Evolutionary conservation across 2,329 filamentous ascomycete species (phyloP).

Genomic region (Fusarium bulbicola): DNA sequence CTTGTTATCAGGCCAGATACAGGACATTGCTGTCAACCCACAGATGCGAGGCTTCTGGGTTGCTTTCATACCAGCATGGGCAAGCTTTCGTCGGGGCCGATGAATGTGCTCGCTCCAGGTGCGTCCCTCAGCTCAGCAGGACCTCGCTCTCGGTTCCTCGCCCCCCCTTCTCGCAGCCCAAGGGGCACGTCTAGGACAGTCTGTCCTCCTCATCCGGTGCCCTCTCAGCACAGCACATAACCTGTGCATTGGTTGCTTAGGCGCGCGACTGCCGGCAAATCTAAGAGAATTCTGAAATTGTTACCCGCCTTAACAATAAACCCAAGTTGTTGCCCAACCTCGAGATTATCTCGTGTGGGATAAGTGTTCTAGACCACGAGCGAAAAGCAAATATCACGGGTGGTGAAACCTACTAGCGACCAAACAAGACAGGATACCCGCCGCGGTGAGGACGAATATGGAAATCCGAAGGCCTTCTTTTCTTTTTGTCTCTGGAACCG

Average conservation of each 20-base stretch:
- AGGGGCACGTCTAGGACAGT: not conserved
- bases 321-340: constrained; percentile 4
- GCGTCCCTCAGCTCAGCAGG: not conserved
- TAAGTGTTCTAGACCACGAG: constrained; percentile 11
- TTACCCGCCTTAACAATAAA: constrained; percentile 31
- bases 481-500: constrained; percentile 6
- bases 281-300: constrained; percentile 1
- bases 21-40: not conserved
- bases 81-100: not conserved
- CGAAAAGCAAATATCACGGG: constrained; percentile 15
- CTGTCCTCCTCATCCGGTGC: not conserved
- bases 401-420: constrained; percentile 26
- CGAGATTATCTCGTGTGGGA: not conserved
- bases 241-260: constrained; percentile 6
- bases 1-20: not conserved
- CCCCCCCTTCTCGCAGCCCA: not conserved
- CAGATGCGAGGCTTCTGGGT: not conserved
- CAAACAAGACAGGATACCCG: not conserved
- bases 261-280: constrained; percentile 28
- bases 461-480: constrained; percentile 4
- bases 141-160: not conserved
- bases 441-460: constrained; percentile 1
- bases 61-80: not conserved
- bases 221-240: not conserved
- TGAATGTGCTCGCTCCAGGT: not conserved